phyloP scores from a whole-genome alignment of 192 early-diverging fungal genomes.

The Chytriomyces hyalinus region DNA sequence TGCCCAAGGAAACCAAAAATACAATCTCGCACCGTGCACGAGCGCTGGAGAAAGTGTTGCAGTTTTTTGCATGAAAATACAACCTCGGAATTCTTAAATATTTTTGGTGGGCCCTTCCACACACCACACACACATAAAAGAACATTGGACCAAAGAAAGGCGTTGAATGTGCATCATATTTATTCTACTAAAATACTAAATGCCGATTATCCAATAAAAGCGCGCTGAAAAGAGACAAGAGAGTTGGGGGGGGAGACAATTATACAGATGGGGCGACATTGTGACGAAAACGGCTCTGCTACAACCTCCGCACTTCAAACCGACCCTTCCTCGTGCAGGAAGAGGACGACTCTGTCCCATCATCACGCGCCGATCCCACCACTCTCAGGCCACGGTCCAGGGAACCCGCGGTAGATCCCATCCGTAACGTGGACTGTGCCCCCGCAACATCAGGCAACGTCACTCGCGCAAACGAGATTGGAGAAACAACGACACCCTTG shows the following conservation, averaged over 20 bases:
- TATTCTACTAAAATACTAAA: too few species aligned
- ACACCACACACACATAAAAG: too few species aligned
- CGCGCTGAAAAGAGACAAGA: too few species aligned
- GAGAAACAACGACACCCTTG: not conserved
- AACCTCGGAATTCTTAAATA: too few species aligned
- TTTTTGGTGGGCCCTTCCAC: too few species aligned
- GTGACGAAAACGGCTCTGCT: not conserved
- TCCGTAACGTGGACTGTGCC: too few species aligned
- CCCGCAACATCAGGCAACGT: not conserved
- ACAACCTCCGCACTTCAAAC: not conserved
- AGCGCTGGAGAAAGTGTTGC: constrained; percentile 75
- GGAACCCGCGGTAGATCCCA: not conserved
- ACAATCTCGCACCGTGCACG: constrained; percentile 85
- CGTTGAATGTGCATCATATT: too few species aligned
- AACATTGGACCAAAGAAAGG: too few species aligned
- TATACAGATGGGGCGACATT: too few species aligned
- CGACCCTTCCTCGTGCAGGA: not conserved
- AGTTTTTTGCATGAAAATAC: constrained; percentile 36
- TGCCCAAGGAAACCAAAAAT: constrained; percentile 85
- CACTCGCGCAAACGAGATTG: not conserved
- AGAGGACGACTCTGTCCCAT: not conserved
- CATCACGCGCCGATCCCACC: not conserved
- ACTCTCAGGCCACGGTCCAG: not conserved
- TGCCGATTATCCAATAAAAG: too few species aligned
- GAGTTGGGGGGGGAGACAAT: too few species aligned